These are phyloP conservation scores for Colletotrichum sp. DNA, from an alignment of 2,329 filamentous ascomycete species.

Conservation along the genomic window DNA sequence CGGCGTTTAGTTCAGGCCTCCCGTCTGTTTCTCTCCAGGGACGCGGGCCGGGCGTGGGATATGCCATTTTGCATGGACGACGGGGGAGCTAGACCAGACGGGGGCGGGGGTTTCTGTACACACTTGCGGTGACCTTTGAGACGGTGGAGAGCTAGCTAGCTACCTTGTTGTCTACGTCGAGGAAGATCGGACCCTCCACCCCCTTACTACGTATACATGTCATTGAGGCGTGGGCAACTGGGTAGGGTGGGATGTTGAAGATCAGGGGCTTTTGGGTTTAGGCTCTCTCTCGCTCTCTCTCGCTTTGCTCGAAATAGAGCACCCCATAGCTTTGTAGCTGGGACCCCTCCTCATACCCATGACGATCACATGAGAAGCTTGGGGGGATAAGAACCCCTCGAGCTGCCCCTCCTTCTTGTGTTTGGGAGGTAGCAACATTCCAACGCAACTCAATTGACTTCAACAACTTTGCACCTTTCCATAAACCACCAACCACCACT, in stretches of 20 bases:
- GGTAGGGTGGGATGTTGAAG: background rate
- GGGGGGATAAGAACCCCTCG: constrained; percentile 7
- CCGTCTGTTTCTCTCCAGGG: background rate
- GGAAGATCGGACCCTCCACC: background rate
- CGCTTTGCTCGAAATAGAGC: background rate
- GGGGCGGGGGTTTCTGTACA: background rate
- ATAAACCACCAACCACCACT: background rate
- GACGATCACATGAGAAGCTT: constrained; percentile 11
- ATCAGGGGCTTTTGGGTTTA: background rate
- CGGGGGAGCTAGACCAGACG: background rate
- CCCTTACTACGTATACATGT: background rate
- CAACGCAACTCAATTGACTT: background rate
- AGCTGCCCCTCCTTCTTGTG: background rate
- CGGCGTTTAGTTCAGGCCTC: background rate
- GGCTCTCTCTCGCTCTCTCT: background rate
- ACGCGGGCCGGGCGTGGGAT: background rate
- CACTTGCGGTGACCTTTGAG: background rate
- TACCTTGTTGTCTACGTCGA: background rate
- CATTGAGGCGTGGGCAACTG: background rate
- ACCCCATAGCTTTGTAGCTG: background rate
- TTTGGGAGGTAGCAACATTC: rapidly evolving
- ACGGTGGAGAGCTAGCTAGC: background rate
- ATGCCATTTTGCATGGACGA: background rate
- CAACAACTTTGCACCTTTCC: too few species aligned
- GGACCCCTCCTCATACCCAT: background rate